Conservation (phyloP, 139 green algal genomes). For the Chlorella sp. region DNA sequence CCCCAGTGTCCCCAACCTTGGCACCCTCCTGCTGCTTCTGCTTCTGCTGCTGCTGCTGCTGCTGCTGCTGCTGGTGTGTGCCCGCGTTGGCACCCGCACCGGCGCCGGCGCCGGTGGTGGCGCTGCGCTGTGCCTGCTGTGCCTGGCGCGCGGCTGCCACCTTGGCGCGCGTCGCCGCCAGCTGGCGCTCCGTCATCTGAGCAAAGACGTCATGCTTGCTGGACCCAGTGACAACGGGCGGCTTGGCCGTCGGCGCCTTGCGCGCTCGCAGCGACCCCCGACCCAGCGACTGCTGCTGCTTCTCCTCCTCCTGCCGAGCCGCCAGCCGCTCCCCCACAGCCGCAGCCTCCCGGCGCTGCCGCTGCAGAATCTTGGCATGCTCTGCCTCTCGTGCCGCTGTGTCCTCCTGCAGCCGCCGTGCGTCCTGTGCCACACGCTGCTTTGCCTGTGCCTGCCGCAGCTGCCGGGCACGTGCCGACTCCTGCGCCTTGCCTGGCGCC, state of each 20-base stretch:
- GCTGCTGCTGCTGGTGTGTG: not conserved
- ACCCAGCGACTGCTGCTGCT: conserved; percentile 5
- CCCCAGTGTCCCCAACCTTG: not conserved
- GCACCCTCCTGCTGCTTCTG: not conserved
- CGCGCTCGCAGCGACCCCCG: conserved; percentile 5
- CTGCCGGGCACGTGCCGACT: not conserved
- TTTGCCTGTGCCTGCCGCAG: not conserved
- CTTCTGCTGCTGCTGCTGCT: not conserved
- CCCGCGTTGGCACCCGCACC: not conserved
- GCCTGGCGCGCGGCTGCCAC: not conserved
- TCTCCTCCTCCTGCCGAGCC: not conserved
- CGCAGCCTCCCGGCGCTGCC: not conserved
- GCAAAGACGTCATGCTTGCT: conserved; percentile 1
- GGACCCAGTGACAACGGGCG: not conserved
- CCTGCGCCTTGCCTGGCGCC: not conserved
- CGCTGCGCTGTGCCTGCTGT: not conserved
- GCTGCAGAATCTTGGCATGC: not conserved
- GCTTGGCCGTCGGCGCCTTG: not conserved
- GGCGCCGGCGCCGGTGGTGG: not conserved
- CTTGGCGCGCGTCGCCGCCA: not conserved
- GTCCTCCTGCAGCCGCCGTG: too few relatives aligned
- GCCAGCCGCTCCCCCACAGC: not conserved
- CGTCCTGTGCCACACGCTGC: not conserved
- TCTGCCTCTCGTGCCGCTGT: not conserved
- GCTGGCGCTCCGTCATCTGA: conserved; percentile 8